phyloP scores from a whole-genome alignment of 257 asterid species.

The Solanum bulbocastanum region DNA sequence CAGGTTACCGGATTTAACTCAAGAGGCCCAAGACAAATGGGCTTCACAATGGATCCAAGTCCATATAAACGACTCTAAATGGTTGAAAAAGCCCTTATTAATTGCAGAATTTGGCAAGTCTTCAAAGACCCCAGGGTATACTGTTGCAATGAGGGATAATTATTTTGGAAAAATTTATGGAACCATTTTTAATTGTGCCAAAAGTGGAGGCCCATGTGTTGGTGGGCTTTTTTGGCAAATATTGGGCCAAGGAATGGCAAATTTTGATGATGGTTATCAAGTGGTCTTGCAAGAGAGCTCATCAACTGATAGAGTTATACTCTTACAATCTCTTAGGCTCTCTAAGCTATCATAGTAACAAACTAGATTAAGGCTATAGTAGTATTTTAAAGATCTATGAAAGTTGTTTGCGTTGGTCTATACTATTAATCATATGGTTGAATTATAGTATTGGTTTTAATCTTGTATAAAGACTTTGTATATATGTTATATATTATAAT shows the following conservation, averaged over 20 bases:
- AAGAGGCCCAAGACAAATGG: neutral
- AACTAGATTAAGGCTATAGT: neutral
- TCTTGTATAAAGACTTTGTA: no score
- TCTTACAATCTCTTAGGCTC: conserved; percentile 13
- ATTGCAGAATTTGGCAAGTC: conserved; percentile 14
- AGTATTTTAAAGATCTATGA: no score
- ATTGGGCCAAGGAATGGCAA: conserved; percentile 13
- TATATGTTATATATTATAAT: no score
- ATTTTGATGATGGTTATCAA: conserved; percentile 13
- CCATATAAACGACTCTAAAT: conserved; percentile 8
- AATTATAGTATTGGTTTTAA: no score
- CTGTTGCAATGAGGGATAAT: neutral
- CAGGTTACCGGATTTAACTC: neutral
- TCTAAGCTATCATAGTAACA: neutral
- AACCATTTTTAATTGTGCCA: conserved; percentile 1
- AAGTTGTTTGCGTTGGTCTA: no score
- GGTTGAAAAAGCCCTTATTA: conserved; percentile 8
- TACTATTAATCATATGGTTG: no score
- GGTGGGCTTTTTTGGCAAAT: conserved; percentile 18
- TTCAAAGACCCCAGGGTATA: neutral
- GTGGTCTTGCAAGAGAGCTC: conserved; percentile 9
- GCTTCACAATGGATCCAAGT: conserved; percentile 3
- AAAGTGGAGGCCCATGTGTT: neutral
- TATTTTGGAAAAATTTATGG: conserved; percentile 1
- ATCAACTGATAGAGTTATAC: conserved; percentile 9